phyloP scores from a whole-genome alignment of 176 grass and related monocot species.

The Tillandsia fasciculata region DNA sequence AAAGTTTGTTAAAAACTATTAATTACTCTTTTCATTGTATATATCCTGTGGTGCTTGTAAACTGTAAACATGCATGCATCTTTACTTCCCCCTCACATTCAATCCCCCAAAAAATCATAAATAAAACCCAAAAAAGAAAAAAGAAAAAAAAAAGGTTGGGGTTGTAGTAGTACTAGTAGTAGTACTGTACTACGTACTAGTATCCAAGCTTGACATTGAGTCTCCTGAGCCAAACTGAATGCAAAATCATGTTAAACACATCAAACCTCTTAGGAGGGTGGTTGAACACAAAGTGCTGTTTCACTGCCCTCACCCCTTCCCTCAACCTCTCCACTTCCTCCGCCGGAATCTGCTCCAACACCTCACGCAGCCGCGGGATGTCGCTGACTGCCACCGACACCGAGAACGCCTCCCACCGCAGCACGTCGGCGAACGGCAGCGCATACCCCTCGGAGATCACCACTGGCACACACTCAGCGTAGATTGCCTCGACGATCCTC shows the following conservation, averaged over 20 bases:
- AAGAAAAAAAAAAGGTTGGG: too few relatives aligned
- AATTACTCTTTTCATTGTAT: too few relatives aligned
- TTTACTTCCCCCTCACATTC: too few relatives aligned
- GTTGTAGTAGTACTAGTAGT: too few relatives aligned
- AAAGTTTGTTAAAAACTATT: too few relatives aligned
- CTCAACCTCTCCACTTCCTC: constrained; percentile 47
- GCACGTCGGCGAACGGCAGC: constrained; percentile 55
- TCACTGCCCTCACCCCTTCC: constrained; percentile 38
- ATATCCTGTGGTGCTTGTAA: too few relatives aligned
- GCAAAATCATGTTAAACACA: constrained; percentile 78
- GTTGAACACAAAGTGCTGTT: constrained; percentile 45
- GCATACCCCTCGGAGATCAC: constrained; percentile 41
- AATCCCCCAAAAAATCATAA: too few relatives aligned
- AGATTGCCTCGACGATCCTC: constrained; percentile 68
- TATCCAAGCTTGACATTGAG: constrained; percentile 31
- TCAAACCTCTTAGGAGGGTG: constrained; percentile 52
- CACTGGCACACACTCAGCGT: constrained; percentile 61
- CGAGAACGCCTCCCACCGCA: constrained; percentile 67
- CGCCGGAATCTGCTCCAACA: constrained; percentile 35
- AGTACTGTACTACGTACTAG: too few relatives aligned
- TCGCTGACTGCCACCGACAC: constrained; percentile 40
- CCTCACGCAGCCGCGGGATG: constrained; percentile 37
- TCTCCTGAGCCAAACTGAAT: constrained; percentile 66
- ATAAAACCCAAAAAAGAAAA: too few relatives aligned
- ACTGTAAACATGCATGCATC: too few relatives aligned